Evolutionary conservation across 768 basidiomycete genomes (phyloP), one percentile per base, ranked within the genome.

Genomic region (Pisolithus orientalis): DNA sequence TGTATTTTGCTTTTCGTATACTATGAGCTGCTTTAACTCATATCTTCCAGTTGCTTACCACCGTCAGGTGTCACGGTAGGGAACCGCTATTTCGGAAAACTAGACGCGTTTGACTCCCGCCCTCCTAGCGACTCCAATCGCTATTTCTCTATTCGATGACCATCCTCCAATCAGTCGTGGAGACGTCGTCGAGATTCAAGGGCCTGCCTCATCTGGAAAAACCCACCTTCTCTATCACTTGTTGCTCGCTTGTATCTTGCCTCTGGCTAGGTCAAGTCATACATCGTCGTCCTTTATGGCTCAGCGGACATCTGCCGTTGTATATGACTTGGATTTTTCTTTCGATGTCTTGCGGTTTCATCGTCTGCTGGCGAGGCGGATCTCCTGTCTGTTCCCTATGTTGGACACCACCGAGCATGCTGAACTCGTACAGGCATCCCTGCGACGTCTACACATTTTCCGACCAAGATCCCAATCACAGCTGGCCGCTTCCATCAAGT

Each of bases 181-280:
- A 34, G 84, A 90, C 63, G 75, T 87, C 39, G 69, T 92, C 56
- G 85, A 89, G 66, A 74, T 94, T 21, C 85, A 90, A 66, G 90
- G 90, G 2, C 78, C 83, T 2, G 72, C 89, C 4, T 77, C 75
- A 27, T 82, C 84, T 6, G 90, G 88, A 28, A 94, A 93, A 69
- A 84, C 87, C 2, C 85, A 86, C 56, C 69, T 94, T n/a, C 67
- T 90, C 27, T 85, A 85, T 62, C 76, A 80, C 62, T 65, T 90
- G 46, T 64, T 87, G 27, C 67, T 80, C 11, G 75, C 72, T 21
- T 82, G 85, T 57, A 71, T 90, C 50, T 65, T 80, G 10, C 86
- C 87, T 21, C 38, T 57, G 31, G 27, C 11, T 21, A 51, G 47
- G 50, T 44, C 37, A 38, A 40, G 56, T 24, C 56, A 70, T 55